Evolutionary conservation across 306 rosid species (phyloP), one percentile per base, ranked within the genome.

Genomic region (Prunus mongolica): DNA sequence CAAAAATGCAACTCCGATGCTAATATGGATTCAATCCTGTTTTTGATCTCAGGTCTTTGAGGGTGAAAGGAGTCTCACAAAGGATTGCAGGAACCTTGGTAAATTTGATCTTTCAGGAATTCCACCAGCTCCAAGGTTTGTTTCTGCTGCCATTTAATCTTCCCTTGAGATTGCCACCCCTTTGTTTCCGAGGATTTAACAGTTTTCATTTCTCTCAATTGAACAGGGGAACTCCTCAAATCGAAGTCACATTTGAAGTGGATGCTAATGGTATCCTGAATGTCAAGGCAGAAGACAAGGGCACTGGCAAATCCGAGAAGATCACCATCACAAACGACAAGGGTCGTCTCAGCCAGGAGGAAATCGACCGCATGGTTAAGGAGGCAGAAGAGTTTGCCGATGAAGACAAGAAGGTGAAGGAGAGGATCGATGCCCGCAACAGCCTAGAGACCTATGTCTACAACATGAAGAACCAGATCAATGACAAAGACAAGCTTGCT

Each of bases 61-160:
- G 84, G 99, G 99, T 68, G 99, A 96, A 89, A 91, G 99, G 93
- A 96, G 99, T 88, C 96, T 96, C 75, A 96, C 98, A 74, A 96
- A 96, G 88, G 99, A 96, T 79, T 96, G 99, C 49, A 83, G 99
- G 64, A 86, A 88, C n/a, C 99, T 96, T 14, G 99, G 99, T 28
- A 96, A 96, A 76, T 96, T 96, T 24, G 99, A 96, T 78, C 82
- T 96, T 24, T 52, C 84, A 34, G 98, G 99, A 77, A 91, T 96
- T 86, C 99, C 99, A 25, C 99, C 98, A 52, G 91, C 99, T 74
- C 99, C 98, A 86, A 96, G 99, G 99, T 96, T 77, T 69, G 84
- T 52, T 65, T 73, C 50, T 38, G 3, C 16, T 51, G 51, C 55
- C 27, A 52, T 38, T 18, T 22, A 18, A 25, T 38, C 13, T 57